Conservation (phyloP, 805 yeast species). For the Crinitomyces ghanaensis region DNA sequence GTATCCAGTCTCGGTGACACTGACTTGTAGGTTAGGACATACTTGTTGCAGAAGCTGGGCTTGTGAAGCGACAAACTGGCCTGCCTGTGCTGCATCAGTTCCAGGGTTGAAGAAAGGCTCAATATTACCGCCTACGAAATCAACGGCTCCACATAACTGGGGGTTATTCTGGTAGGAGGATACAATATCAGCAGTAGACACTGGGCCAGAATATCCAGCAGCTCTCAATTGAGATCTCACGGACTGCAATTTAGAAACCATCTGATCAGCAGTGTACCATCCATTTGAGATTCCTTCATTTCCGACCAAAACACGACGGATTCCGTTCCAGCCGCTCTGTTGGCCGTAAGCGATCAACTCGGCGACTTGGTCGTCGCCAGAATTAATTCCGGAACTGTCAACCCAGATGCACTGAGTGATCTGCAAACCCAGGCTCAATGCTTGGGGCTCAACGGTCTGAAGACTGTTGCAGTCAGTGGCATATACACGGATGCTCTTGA, state of each 20-base stretch:
- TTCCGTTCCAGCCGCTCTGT: slow-evolving; percentile 56
- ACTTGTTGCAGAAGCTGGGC: slow-evolving; percentile 38
- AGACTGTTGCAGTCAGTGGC: slow-evolving; percentile 79
- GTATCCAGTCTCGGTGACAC: slow-evolving; percentile 81
- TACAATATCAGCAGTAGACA: slow-evolving; percentile 90
- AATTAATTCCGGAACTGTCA: slow-evolving; percentile 47
- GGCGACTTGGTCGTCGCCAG: slow-evolving; percentile 50
- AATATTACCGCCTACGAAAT: slow-evolving; percentile 76
- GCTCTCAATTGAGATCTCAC: slow-evolving; percentile 46
- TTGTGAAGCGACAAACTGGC: slow-evolving; percentile 58
- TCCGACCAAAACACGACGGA: slow-evolving; percentile 71
- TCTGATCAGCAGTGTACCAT: slow-evolving; percentile 48
- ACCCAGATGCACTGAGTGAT: slow-evolving; percentile 89
- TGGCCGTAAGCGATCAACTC: slow-evolving; percentile 42
- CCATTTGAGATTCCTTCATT: slow-evolving; percentile 73
- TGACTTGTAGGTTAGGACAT: slow-evolving; percentile 44
- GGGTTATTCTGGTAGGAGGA: slow-evolving; percentile 53
- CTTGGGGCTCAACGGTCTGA: slow-evolving; percentile 51
- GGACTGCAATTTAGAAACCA: slow-evolving; percentile 49
- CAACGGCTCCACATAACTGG: slow-evolving; percentile 64
- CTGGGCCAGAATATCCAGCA: slow-evolving; percentile 68
- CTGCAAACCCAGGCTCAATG: slow-evolving; percentile 46
- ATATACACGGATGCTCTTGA: slow-evolving; percentile 59
- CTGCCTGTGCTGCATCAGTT: slow-evolving; percentile 56
- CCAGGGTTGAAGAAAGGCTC: slow-evolving; percentile 68